Evolutionary conservation across 495 filamentous ascomycete species (phyloP), one percentile per base, ranked within the genome.

Genomic region (Xylaria palmicola): DNA sequence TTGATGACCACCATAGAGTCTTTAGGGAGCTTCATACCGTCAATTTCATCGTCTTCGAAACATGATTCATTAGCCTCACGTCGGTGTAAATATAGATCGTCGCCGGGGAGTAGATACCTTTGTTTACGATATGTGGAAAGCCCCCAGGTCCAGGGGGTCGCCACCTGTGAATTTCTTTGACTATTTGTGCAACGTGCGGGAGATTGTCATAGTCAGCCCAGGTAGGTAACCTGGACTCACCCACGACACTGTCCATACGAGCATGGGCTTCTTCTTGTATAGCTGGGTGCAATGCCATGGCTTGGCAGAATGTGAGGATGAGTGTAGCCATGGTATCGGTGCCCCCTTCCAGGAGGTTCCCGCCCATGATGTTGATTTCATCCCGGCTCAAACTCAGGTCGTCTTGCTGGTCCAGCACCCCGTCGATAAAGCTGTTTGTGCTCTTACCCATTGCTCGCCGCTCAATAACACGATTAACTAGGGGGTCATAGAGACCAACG

Each of bases 281-380:
- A 1, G n/a, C 19, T 8, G 52, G 52, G 52, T 56, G 5, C 52
- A 41, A 13, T 0, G 52, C 52, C 52, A 56, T 41, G 3, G 52
- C 52, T n/a, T 56, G 52, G 13, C 20, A n/a, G 36, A 41, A 24
- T 1, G 52, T 56, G 20, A 56, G 52, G 2, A 44, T 56, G 37
- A 56, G 34, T 1, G 52, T 43, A 2, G 37, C 52, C 52, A 44
- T 56, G 5, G 52, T 56, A 26, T 56, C 52, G 12, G 52, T 56
- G 36, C 52, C 40, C 19, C 52, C 37, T 44, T 56, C 40, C 19
- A 56, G 37, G 20, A 41, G 36, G 12, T 44, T 56, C 12, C 52
- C 52, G 20, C 52, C 36, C 36, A 44, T 56, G 20, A 56, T 29
- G 12, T 56, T 24, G 20, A 56, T 41, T 15, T 56, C 52, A 17